Evolutionary conservation across 108 stramenopile genomes (phyloP).

Genomic region (Cyclotella choctawhatcheeana): DNA sequence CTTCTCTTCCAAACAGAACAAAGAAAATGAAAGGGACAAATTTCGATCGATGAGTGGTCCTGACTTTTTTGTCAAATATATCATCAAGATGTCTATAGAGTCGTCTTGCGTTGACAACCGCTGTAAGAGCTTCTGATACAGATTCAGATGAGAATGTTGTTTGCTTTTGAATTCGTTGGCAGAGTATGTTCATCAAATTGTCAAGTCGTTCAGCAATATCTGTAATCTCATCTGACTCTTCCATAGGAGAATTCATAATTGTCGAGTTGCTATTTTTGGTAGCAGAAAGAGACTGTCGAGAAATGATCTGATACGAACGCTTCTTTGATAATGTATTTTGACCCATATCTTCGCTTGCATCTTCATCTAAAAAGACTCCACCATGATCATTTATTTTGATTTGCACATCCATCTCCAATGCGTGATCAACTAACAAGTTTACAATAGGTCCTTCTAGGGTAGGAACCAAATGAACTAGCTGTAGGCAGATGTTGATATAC

Average conservation of each 20-base stretch:
- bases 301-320: slow-evolving; percentile 37
- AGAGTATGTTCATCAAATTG: slow-evolving; percentile 43
- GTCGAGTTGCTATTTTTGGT: neutral
- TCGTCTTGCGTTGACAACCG: slow-evolving; percentile 42
- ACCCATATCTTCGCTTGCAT: slow-evolving; percentile 23
- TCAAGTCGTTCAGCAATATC: slow-evolving; percentile 53
- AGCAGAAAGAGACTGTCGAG: slow-evolving; percentile 5
- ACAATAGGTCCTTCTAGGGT: slow-evolving; percentile 59
- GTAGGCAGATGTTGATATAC: slow-evolving; percentile 51
- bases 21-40: slow-evolving; percentile 96
- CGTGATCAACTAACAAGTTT: slow-evolving; percentile 79
- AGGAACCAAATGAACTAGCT: slow-evolving; percentile 39
- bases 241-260: neutral
- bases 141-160: slow-evolving; percentile 43
- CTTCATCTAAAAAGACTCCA: slow-evolving; percentile 73
- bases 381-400: slow-evolving; percentile 93
- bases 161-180: slow-evolving; percentile 27
- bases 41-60: slow-evolving; percentile 94
- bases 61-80: slow-evolving; percentile 79
- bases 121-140: slow-evolving; percentile 36
- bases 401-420: slow-evolving; percentile 97
- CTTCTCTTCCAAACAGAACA: slow-evolving; percentile 82
- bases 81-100: slow-evolving; percentile 47
- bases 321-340: slow-evolving; percentile 13
- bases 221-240: slow-evolving; percentile 31